Conservation (phyloP, 2,329 filamentous ascomycete genomes). For the Diplodia sapinea region DNA sequence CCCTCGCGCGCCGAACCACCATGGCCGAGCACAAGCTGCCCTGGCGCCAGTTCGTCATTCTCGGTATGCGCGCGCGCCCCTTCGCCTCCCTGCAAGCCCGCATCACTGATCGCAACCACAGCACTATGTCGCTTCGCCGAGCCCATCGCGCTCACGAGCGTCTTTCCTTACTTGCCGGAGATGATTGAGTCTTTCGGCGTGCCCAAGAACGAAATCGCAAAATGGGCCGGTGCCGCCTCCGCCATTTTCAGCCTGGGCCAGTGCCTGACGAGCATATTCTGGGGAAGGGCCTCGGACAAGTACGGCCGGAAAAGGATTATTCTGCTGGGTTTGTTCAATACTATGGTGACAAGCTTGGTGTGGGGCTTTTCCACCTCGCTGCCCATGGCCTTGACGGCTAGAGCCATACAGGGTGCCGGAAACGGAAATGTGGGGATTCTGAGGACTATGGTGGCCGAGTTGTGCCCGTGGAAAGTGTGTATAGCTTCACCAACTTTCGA, state of each 20-base stretch:
- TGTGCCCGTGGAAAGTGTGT: slow-evolving; percentile 74
- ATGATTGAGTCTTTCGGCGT: slow-evolving; percentile 51
- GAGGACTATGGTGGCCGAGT: slow-evolving; percentile 87
- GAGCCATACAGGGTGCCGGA: slow-evolving; percentile 78
- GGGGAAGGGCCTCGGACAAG: slow-evolving; percentile 82
- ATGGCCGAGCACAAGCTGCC: slow-evolving; percentile 49
- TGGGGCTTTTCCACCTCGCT: slow-evolving; percentile 85
- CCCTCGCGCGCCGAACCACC: slow-evolving; percentile 21
- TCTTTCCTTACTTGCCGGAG: slow-evolving; percentile 87
- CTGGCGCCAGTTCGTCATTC: slow-evolving; percentile 48
- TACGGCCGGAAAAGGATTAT: slow-evolving; percentile 86
- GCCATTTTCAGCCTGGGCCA: slow-evolving; percentile 76
- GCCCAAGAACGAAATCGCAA: slow-evolving; percentile 49
- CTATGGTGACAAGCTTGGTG: slow-evolving; percentile 79
- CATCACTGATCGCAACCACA: slow-evolving; percentile 47
- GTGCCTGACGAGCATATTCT: slow-evolving; percentile 83
- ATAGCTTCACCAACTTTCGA: not conserved
- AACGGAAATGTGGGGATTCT: slow-evolving; percentile 90
- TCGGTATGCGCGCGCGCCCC: slow-evolving; percentile 38
- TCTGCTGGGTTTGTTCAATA: slow-evolving; percentile 73
- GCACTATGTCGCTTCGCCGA: slow-evolving; percentile 92
- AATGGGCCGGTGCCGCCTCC: slow-evolving; percentile 85
- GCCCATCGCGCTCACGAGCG: slow-evolving; percentile 89
- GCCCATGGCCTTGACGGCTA: slow-evolving; percentile 76
- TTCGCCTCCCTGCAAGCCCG: not conserved